Conservation (phyloP, 768 basidiomycete genomes). For the Suillus sp. region DNA sequence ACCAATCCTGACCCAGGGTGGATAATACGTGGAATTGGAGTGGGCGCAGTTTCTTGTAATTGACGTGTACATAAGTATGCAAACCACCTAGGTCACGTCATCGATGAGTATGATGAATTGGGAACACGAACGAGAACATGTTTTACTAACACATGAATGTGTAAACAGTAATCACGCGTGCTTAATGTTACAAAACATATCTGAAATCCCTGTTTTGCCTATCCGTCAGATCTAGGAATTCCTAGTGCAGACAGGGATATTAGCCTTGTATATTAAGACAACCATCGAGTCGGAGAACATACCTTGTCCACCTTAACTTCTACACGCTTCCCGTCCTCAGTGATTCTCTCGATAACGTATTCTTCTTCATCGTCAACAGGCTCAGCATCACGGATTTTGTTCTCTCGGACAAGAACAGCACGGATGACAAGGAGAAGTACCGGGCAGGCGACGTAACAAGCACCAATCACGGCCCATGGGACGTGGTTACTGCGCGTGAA, state of each 20-base stretch:
- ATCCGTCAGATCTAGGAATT: conserved; percentile 75
- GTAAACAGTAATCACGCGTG: not conserved
- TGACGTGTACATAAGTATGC: not conserved
- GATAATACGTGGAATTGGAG: not conserved
- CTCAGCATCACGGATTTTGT: conserved; percentile 47
- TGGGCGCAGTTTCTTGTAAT: not conserved
- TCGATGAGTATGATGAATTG: not conserved
- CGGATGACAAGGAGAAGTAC: conserved; percentile 41
- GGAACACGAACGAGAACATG: not conserved
- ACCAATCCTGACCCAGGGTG: not conserved
- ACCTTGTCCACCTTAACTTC: conserved; percentile 65
- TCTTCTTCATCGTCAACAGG: conserved; percentile 57
- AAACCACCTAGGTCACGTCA: not conserved
- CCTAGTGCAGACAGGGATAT: conserved; percentile 38
- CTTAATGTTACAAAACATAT: conserved; percentile 56
- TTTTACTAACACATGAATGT: not conserved
- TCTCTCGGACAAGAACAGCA: conserved; percentile 40
- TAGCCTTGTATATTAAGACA: not conserved
- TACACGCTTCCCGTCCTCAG: conserved; percentile 49
- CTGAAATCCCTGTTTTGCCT: conserved; percentile 71
- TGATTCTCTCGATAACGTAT: conserved; percentile 52
- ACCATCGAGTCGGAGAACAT: conserved; percentile 9
- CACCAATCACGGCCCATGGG: conserved; percentile 71
- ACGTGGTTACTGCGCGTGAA: conserved; percentile 51
- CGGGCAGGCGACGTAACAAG: conserved; percentile 58